Base-by-base conservation (phyloP, 2,329 filamentous ascomycete genomes). In the Penicillium sp. region DNA sequence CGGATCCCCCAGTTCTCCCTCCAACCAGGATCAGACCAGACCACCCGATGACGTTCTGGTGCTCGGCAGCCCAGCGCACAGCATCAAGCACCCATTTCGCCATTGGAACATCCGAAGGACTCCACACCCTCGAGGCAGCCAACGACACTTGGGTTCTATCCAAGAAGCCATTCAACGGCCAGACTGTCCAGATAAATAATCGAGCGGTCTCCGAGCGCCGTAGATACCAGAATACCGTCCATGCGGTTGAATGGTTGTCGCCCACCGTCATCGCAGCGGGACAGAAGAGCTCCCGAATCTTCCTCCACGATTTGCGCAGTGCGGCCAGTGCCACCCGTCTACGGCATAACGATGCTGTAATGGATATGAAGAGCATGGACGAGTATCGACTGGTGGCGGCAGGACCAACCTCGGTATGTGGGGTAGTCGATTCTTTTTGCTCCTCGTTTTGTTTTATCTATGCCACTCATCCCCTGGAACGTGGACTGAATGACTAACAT, bases 181-280 rank as follows among this genome's bases (percentile, higher is more conserved):
- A 39, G 19, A 16, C 25, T 2, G 25, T 45, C n/a, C 19, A 25
- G 3, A 13, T 30, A 4, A 8, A 13, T 14, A 43, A n/a, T 4
- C 9, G 42, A 38, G 13, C 12, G 14, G 12, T 12, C 5, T 7
- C 34, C 13, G 16, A 39, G 7, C 10, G 11, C 10, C 28, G 27
- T 18, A 19, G 29, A 25, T 16, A 13, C 31, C 8, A 50, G 43
- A 7, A 49, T 54, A 60, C 59, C 14, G 60, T 72, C 16, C 61
- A 54, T 22, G 59, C 65, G 10, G 64, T 73, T 3, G 71, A 73
- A 49, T 73, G 71, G 71, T 52, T 73, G 6, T 65, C 62, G 2
- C 42, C 57, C 3, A 58, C 64, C 35, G 62, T 73, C 2, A 69
- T 73, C 14, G 68, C 65, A 8, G 62, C 64, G 0, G 71, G 71